Evolutionary conservation across 202 grass and related monocot species (phyloP), one percentile per base, ranked within the genome.

Genomic region (Eragrostis tef): DNA sequence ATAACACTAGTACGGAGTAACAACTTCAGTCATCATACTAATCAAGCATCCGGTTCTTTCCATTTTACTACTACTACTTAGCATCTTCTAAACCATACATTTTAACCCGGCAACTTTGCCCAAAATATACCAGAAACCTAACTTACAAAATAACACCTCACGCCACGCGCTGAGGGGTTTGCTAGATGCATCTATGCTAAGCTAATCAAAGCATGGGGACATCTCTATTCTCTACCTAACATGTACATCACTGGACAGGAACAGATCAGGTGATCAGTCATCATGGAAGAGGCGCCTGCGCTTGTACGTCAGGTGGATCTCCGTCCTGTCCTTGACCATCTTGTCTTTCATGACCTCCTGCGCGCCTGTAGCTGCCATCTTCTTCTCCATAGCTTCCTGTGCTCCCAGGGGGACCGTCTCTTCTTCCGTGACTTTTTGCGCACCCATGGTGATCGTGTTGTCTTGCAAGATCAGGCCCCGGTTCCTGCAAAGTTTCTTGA

Each of bases 401-500:
- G 9, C 6, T 27, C 25, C 77, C 0, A 7, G 54, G 1, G n/a
- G 16, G 3, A 4, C 62, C 19, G 42, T 57, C 39, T 72, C 11
- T 24, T 24, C 17, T 45, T n/a, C n/a, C n/a, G 36, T 15, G 9
- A 12, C 14, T 52, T 52, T 53, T 11, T 59, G 22, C 7, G 3
- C 0, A 11, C 60, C 47, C 8, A 11, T 16, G 17, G 71, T 26
- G 0, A 53, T 4, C 16, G 68, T 73, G 25, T 90, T 79, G 24
- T 85, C 89, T 47, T 79, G 72, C 13, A 60, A 77, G 47, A 94
- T 60, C 49, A 94, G 41, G 44, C 90, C 95, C 15, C 82, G 70
- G 70, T 98, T 91, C 64, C 90, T 86, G 50, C 82, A 88, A 12
- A 85, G 59, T 66, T 92, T 91, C 84, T 84, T 91, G 27, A 93